Conservation (phyloP, 441 rosid species). For the Arabidopsis hybrid region DNA sequence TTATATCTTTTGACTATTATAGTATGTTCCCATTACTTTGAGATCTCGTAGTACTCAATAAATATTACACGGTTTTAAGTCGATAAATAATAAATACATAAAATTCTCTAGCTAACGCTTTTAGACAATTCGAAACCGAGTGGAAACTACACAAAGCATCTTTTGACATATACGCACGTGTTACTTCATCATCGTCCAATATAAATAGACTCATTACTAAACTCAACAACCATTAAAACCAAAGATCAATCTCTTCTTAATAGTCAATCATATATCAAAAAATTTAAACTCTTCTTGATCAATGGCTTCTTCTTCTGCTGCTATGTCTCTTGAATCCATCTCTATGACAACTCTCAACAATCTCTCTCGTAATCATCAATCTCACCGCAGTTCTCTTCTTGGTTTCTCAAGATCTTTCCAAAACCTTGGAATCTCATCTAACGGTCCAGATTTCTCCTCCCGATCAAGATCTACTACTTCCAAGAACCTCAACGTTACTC, state of each 20-base stretch:
- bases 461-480: constrained; percentile 29
- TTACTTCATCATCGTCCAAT: not conserved
- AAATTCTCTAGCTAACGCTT: not conserved
- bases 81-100: not conserved
- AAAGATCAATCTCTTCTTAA: not conserved
- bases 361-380: constrained; percentile 24
- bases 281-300: not conserved
- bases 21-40: not conserved
- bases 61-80: not conserved
- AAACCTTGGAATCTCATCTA: constrained; percentile 37
- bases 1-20: not conserved
- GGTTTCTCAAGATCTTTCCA: constrained; percentile 40
- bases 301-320: constrained; percentile 45
- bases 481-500: constrained; percentile 19
- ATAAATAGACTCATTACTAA: not conserved
- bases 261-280: not conserved
- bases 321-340: constrained; percentile 35
- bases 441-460: constrained; percentile 35
- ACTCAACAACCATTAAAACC: constrained; percentile 8
- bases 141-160: not conserved
- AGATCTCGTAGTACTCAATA: not conserved
- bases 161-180: constrained; percentile 31
- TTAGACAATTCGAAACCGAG: constrained; percentile 28
- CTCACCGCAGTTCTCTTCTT: constrained; percentile 15
- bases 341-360: constrained; percentile 31